These are phyloP conservation scores for Lentinula detonsa DNA, from an alignment of 768 basidiomycete species.

Conservation along the genomic window DNA sequence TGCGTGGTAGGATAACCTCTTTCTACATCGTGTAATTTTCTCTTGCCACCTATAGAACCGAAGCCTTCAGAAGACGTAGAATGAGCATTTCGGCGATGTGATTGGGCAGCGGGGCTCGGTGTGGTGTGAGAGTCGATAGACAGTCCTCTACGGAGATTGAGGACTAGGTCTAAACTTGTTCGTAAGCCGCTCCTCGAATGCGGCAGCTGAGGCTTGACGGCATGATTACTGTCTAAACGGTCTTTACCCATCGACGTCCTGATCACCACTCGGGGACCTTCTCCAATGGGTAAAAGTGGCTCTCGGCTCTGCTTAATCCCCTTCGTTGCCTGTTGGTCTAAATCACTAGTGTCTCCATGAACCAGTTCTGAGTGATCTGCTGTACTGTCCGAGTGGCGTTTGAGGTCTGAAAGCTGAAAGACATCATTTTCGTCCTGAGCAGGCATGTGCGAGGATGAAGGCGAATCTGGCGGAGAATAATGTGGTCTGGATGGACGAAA, in stretches of 20 bases:
- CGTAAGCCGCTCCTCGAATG: constrained; percentile 35
- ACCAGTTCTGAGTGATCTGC: constrained; percentile 26
- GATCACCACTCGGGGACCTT: constrained; percentile 16
- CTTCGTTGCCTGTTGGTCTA: constrained; percentile 22
- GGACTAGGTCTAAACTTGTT: constrained; percentile 56
- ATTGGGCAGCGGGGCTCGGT: not conserved
- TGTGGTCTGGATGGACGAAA: constrained; percentile 65
- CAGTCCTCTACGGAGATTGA: constrained; percentile 41
- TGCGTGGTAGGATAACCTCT: constrained; percentile 14
- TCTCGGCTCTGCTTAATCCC: constrained; percentile 64
- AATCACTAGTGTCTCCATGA: constrained; percentile 17
- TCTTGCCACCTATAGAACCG: constrained; percentile 13
- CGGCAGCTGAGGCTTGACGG: constrained; percentile 15
- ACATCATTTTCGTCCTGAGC: constrained; percentile 16
- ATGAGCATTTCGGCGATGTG: not conserved
- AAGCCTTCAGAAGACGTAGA: constrained; percentile 3
- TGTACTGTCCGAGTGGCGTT: constrained; percentile 33
- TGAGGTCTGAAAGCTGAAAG: constrained; percentile 35
- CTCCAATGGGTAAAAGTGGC: constrained; percentile 59
- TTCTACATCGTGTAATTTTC: constrained; percentile 29
- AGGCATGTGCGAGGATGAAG: constrained; percentile 24
- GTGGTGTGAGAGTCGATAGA: constrained; percentile 13
- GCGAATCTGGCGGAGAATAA: constrained; percentile 36
- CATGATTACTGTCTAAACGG: not conserved
- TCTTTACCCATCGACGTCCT: not conserved